These are phyloP conservation scores for Kregervanrija delftensis DNA, from an alignment of 805 yeast genomes.

Conservation along the genomic window DNA sequence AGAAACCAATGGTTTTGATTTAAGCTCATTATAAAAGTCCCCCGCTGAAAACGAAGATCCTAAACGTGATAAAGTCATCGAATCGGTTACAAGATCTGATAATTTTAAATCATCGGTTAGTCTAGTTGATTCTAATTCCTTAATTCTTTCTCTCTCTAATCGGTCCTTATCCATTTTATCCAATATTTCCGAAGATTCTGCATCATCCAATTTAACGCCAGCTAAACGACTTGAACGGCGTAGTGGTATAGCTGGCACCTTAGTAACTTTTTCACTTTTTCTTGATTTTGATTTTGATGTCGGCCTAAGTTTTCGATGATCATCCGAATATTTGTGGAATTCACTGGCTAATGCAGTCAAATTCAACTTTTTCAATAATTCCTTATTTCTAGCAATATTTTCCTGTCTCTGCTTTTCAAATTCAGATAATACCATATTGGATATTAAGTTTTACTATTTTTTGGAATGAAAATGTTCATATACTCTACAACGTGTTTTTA, in stretches of 20 bases:
- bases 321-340: constrained; percentile 8
- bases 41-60: constrained; percentile 58
- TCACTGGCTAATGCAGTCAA: constrained; percentile 47
- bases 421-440: constrained; percentile 39
- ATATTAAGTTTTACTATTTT: background rate
- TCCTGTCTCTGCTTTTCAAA: constrained; percentile 68
- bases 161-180: constrained; percentile 31
- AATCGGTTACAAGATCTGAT: constrained; percentile 44
- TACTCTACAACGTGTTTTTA: too few species aligned
- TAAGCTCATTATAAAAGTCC: constrained; percentile 56
- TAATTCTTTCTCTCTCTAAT: constrained; percentile 36
- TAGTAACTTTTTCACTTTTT: constrained; percentile 22
- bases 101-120: constrained; percentile 61
- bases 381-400: constrained; percentile 79
- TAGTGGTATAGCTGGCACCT: constrained; percentile 40
- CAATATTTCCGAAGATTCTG: constrained; percentile 31
- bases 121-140: constrained; percentile 36
- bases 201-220: constrained; percentile 47
- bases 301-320: background rate
- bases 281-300: constrained; percentile 8
- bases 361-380: constrained; percentile 63
- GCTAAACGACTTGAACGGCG: constrained; percentile 76
- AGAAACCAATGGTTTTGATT: constrained; percentile 29
- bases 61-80: constrained; percentile 29
- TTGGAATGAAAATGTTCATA: background rate